Conservation (phyloP, 2,329 filamentous ascomycete genomes). For the Aschersonia sp. region DNA sequence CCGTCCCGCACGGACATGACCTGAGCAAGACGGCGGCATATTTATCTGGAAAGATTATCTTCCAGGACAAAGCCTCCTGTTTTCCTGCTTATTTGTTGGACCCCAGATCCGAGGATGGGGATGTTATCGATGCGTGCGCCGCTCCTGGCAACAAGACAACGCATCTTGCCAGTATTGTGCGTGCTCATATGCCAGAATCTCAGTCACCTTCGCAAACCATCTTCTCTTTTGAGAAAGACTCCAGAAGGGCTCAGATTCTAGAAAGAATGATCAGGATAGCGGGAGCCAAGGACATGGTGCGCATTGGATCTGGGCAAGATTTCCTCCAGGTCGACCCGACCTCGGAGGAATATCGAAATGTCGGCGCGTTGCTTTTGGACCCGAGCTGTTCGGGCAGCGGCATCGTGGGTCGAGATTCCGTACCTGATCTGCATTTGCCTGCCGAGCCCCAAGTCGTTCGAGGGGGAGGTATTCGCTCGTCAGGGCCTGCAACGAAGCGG, state of each 20-base stretch:
- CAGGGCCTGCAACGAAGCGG: conserved; percentile 10
- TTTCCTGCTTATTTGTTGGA: conserved; percentile 86
- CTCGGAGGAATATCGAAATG: conserved; percentile 46
- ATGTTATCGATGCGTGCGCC: conserved; percentile 84
- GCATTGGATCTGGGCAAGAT: conserved; percentile 61
- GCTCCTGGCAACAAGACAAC: conserved; percentile 97
- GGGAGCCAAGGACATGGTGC: conserved; percentile 51
- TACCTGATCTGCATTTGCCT: conserved; percentile 51
- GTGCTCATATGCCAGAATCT: conserved; percentile 22
- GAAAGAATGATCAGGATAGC: conserved; percentile 74
- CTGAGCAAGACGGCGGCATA: conserved; percentile 64
- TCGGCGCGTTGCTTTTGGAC: conserved; percentile 75
- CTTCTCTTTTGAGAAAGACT: conserved; percentile 69
- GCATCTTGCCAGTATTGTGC: conserved; percentile 68
- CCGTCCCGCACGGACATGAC: conserved; percentile 57
- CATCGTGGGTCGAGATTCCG: conserved; percentile 77
- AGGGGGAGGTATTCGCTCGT: conserved; percentile 1
- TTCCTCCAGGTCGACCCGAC: conserved; percentile 64
- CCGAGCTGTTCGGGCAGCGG: conserved; percentile 94
- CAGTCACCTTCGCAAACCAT: conserved; percentile 30
- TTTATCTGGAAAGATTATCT: conserved; percentile 60
- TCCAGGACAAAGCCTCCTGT: conserved; percentile 95
- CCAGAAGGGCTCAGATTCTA: conserved; percentile 55
- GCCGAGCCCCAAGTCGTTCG: conserved; percentile 8
- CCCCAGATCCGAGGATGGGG: conserved; percentile 49